phyloP scores from a whole-genome alignment of 2,329 filamentous ascomycete genomes.

The Pseudogymnoascus destructans region DNA sequence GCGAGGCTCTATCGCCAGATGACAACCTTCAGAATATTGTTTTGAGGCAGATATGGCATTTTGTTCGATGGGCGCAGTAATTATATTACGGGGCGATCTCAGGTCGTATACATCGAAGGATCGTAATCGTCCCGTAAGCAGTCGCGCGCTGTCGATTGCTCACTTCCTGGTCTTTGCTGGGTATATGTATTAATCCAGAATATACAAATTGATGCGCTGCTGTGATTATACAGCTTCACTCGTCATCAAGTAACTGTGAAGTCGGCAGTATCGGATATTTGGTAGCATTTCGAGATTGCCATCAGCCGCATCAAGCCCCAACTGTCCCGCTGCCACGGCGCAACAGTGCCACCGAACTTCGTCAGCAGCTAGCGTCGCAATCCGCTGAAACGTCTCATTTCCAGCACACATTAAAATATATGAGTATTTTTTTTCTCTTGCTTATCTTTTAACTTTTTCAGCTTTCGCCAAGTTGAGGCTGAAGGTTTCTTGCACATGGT shows the following conservation, averaged over 20 bases:
- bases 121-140: background rate
- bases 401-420: background rate
- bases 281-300: background rate
- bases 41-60: background rate
- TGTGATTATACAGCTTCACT: background rate
- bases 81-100: background rate
- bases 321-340: background rate
- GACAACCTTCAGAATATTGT: background rate
- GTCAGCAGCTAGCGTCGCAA: slow-evolving; percentile 1
- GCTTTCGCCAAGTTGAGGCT: background rate
- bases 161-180: background rate
- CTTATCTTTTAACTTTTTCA: background rate
- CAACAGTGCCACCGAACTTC: background rate
- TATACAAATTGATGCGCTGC: background rate
- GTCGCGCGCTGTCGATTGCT: slow-evolving; percentile 6
- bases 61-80: background rate
- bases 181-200: background rate
- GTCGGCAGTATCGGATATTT: background rate
- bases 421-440: background rate
- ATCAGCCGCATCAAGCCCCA: slow-evolving; percentile 2
- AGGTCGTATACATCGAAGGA: slow-evolving; percentile 1
- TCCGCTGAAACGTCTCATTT: slow-evolving; percentile 3
- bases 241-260: background rate
- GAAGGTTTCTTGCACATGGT: background rate
- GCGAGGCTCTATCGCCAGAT: background rate